Evolutionary conservation across 768 basidiomycete genomes (phyloP).

Genomic region (Trametopsis cervina): DNA sequence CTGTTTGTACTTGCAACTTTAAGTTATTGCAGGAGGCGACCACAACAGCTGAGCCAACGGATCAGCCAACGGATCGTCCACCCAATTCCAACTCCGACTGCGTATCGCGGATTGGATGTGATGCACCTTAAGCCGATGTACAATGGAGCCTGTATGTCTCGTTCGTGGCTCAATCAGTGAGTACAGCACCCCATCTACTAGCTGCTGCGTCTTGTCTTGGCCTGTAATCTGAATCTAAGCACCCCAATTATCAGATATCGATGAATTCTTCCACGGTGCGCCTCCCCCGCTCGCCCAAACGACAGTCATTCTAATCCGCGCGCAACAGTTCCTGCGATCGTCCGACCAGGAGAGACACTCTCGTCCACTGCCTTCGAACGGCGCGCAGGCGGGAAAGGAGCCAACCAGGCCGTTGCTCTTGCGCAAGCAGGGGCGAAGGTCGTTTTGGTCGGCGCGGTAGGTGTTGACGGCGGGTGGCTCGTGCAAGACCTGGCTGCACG

Average conservation of each 20-base stretch:
- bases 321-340: conserved; percentile 41
- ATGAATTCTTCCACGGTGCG: conserved; percentile 18
- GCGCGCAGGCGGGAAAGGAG: conserved; percentile 55
- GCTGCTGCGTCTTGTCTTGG: neutral
- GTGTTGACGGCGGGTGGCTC: conserved; percentile 46
- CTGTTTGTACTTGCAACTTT: no score
- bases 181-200: no score
- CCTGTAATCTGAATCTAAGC: neutral
- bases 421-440: conserved; percentile 43
- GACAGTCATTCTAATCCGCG: neutral
- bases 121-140: no score
- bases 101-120: no score
- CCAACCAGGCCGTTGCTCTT: conserved; percentile 56
- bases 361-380: conserved; percentile 43
- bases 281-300: neutral
- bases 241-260: conserved; percentile 9
- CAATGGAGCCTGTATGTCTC: conserved; percentile 8
- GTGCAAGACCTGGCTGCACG: conserved; percentile 30
- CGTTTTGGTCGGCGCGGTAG: conserved; percentile 45
- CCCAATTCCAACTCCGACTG: no score
- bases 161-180: conserved; percentile 14
- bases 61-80: no score
- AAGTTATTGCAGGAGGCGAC: no score
- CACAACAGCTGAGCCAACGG: no score
- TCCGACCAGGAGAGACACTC: conserved; percentile 53